A percentile compares a stretch with the other conserved stretches of the same genome.
These are phyloP conservation scores for Pouteria campechiana DNA, from an alignment of 179 eudicot genomes.

Conservation along the genomic window DNA sequence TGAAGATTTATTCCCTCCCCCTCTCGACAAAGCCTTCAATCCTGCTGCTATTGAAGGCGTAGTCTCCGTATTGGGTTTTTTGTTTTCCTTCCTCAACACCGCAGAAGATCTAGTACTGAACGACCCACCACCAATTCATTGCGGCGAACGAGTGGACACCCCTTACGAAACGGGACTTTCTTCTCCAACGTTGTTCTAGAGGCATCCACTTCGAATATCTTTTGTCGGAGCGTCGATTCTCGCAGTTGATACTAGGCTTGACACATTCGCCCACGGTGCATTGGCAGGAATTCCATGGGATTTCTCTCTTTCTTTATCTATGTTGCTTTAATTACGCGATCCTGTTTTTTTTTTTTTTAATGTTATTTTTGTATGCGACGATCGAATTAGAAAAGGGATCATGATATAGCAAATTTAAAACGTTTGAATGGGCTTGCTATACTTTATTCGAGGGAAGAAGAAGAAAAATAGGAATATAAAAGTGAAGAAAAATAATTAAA, in stretches of 20 bases:
- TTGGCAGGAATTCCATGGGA: constrained; percentile 23
- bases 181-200: constrained; percentile 22
- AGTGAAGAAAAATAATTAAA: no score
- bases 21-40: constrained; percentile 16
- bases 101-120: constrained; percentile 78
- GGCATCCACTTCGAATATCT: constrained; percentile 9
- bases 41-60: constrained; percentile 10
- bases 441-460: no score
- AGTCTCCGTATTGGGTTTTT: constrained; percentile 30
- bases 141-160: constrained; percentile 5
- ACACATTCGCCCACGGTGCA: constrained; percentile 53
- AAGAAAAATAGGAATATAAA: no score
- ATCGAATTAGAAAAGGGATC: no score
- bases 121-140: constrained; percentile 46
- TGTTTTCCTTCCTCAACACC: constrained; percentile 59
- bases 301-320: no score
- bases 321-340: no score
- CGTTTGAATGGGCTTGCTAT: no score
- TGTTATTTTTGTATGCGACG: no score
- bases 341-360: no score
- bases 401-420: no score
- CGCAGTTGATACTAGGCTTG: constrained; percentile 38
- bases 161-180: constrained; percentile 24
- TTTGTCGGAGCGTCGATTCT: constrained; percentile 34
- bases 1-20: constrained; percentile 34